phyloP scores from a whole-genome alignment of 768 basidiomycete genomes.

The Exidia glandulosa region DNA sequence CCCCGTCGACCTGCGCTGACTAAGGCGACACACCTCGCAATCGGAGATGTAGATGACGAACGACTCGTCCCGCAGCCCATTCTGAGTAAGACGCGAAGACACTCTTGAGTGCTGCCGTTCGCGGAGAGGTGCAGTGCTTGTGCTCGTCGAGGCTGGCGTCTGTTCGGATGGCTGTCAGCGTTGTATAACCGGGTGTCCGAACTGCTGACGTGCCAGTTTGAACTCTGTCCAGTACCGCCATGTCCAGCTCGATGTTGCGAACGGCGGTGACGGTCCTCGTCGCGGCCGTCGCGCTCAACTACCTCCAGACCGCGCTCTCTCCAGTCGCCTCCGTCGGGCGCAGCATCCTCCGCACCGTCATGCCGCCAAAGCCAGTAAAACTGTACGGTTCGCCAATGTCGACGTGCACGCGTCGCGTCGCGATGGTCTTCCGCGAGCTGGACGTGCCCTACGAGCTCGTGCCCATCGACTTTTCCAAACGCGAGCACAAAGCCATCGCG shows the following conservation, averaged over 20 bases:
- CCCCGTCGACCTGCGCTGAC: too few species aligned
- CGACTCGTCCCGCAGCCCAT: too few species aligned
- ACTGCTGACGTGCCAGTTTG: neutral
- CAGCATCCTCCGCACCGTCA: too few species aligned
- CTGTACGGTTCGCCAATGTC: slow-evolving; percentile 26
- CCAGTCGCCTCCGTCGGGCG: neutral
- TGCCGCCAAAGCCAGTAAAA: slow-evolving; percentile 18
- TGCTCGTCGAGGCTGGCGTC: too few species aligned
- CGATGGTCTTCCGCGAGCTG: slow-evolving; percentile 43
- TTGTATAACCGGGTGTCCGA: too few species aligned
- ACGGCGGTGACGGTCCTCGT: neutral
- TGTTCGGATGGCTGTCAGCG: too few species aligned
- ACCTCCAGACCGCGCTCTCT: neutral
- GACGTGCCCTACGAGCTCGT: slow-evolving; percentile 43
- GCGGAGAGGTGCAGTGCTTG: too few species aligned
- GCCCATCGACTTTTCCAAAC: slow-evolving; percentile 29
- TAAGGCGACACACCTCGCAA: too few species aligned
- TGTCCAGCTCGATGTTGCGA: neutral
- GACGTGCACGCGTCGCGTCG: slow-evolving; percentile 43
- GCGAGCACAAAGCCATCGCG: slow-evolving; percentile 35
- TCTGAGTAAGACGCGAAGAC: too few species aligned
- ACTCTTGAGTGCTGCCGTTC: too few species aligned
- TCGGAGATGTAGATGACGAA: too few species aligned
- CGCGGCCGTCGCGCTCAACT: neutral
- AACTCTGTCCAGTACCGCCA: too few species aligned